Conservation (phyloP, 306 rosid species). For the Canavalia gladiata region DNA sequence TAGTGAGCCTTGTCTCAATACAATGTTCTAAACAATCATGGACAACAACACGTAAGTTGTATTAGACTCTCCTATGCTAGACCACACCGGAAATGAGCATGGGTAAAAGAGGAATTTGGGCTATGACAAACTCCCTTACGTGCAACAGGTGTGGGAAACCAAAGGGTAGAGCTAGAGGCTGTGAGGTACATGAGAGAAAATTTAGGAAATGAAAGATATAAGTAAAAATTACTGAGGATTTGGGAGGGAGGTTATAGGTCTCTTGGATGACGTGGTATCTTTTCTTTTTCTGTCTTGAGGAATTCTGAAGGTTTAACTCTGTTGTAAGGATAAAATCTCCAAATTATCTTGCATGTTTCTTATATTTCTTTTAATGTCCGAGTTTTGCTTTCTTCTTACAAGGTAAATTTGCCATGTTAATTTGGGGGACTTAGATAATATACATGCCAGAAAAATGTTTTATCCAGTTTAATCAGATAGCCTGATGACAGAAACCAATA, state of each 20-base stretch:
- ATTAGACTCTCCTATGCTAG: background rate
- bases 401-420: background rate
- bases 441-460: background rate
- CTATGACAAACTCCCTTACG: background rate
- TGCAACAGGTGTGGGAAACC: background rate
- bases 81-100: background rate
- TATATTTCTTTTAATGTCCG: background rate
- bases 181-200: background rate
- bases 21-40: slow-evolving; percentile 6
- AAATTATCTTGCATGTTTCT: background rate
- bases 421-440: background rate
- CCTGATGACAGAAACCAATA: background rate
- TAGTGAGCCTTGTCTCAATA: slow-evolving; percentile 2
- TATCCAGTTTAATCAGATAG: background rate
- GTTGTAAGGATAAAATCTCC: background rate
- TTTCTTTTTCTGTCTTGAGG: background rate
- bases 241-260: background rate
- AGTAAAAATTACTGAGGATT: background rate
- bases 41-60: background rate
- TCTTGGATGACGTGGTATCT: background rate
- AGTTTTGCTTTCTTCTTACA: background rate
- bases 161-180: background rate
- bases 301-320: background rate
- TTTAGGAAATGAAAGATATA: background rate
- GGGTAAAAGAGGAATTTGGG: background rate